A percentile compares a stretch with the other conserved stretches of the same genome.
These are phyloP conservation scores for Apiotrichum domesticum DNA, from an alignment of 1,284 basidiomycete species.

Conservation along the genomic window DNA sequence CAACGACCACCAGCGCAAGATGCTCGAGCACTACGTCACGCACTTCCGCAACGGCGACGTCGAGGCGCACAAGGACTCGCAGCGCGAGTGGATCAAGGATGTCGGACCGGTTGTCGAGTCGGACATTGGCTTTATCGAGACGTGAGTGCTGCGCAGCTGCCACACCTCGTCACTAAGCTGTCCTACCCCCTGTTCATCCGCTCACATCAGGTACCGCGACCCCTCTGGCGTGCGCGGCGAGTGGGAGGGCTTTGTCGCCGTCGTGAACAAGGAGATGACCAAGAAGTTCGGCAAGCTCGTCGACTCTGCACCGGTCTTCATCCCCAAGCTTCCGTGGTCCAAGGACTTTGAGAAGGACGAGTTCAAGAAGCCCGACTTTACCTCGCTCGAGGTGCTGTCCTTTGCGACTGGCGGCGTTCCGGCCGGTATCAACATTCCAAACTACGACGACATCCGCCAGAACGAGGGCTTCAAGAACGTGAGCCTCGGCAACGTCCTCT, in stretches of 20 bases:
- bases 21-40: conserved; percentile 70
- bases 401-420: conserved; percentile 17
- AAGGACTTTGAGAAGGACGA: conserved; percentile 60
- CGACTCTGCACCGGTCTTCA: conserved; percentile 63
- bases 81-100: conserved; percentile 74
- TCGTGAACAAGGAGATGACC: conserved; percentile 74
- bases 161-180: neutral
- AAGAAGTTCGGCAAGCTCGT: conserved; percentile 73
- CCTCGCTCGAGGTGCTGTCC: conserved; percentile 47
- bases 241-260: conserved; percentile 84
- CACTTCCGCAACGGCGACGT: conserved; percentile 74
- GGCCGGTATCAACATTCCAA: conserved; percentile 11
- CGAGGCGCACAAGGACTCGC: conserved; percentile 67
- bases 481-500: conserved; percentile 17
- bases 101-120: conserved; percentile 68
- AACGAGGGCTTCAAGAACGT: conserved; percentile 19
- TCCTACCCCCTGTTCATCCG: too few species aligned
- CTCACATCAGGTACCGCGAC: conserved; percentile 46
- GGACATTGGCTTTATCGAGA: conserved; percentile 54
- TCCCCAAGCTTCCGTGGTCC: conserved; percentile 77
- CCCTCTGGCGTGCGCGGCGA: conserved; percentile 59
- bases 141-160: neutral
- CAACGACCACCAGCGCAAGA: conserved; percentile 63
- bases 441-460: conserved; percentile 15
- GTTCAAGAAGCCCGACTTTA: conserved; percentile 77